Conservation (phyloP, 1,284 basidiomycete species). For the Xerocomus cyaneibrunnescens region DNA sequence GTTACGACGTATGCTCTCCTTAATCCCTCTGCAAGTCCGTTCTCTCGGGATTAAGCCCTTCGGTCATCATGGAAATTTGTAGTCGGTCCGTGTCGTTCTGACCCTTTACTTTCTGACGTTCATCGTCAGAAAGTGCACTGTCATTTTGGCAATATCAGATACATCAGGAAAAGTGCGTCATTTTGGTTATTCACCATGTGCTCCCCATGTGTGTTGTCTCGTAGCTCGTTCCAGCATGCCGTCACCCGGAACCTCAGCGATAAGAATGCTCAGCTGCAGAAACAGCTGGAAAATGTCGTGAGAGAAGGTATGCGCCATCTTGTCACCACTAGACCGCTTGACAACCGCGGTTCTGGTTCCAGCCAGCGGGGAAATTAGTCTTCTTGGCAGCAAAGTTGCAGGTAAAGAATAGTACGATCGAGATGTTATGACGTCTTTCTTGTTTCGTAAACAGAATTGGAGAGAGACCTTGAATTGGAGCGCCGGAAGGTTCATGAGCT, state of each 20-base stretch:
- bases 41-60: slow-evolving; percentile 71
- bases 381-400: slow-evolving; percentile 63
- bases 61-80: slow-evolving; percentile 75
- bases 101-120: slow-evolving; percentile 1
- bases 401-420: slow-evolving; percentile 40
- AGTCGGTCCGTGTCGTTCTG: slow-evolving; percentile 50
- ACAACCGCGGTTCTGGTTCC: slow-evolving; percentile 5
- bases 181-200: background rate
- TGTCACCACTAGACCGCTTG: background rate
- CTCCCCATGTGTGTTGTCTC: slow-evolving; percentile 7
- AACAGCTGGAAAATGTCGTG: slow-evolving; percentile 76
- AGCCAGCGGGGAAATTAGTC: slow-evolving; percentile 77
- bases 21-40: slow-evolving; percentile 58
- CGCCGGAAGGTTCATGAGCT: slow-evolving; percentile 68
- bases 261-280: slow-evolving; percentile 75
- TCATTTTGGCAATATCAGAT: slow-evolving; percentile 89
- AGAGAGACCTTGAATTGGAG: slow-evolving; percentile 77
- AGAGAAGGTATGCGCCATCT: slow-evolving; percentile 58
- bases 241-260: slow-evolving; percentile 76
- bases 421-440: background rate
- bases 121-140: slow-evolving; percentile 53
- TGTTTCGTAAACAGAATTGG: slow-evolving; percentile 51
- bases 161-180: slow-evolving; percentile 72
- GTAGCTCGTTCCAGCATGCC: slow-evolving; percentile 77
- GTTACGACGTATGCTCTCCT: slow-evolving; percentile 9